Evolutionary conservation across 2,329 filamentous ascomycete genomes (phyloP).

Genomic region (Aureobasidium sp.): DNA sequence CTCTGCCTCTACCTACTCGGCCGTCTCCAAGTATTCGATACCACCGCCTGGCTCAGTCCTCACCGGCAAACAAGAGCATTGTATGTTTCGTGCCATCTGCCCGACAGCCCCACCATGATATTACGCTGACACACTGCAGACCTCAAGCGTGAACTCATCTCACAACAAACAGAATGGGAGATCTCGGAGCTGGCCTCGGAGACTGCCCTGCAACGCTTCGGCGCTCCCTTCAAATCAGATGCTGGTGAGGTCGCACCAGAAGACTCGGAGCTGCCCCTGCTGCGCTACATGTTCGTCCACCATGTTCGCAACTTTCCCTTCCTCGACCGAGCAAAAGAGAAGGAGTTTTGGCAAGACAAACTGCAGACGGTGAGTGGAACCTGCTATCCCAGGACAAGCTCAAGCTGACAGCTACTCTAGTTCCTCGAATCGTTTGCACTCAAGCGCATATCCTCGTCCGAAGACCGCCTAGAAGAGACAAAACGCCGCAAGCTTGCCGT

Average conservation of each 20-base stretch:
- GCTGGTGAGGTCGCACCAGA: slow-evolving; percentile 86
- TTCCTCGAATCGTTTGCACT: slow-evolving; percentile 96
- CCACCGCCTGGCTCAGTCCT: slow-evolving; percentile 54
- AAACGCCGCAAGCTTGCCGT: slow-evolving; percentile 85
- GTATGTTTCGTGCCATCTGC: slow-evolving; percentile 41
- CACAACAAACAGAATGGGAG: slow-evolving; percentile 80
- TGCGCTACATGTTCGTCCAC: slow-evolving; percentile 95
- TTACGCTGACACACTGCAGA: slow-evolving; percentile 48
- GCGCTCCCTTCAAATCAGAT: slow-evolving; percentile 88
- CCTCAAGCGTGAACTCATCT: slow-evolving; percentile 89
- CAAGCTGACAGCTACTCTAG: slow-evolving; percentile 35
- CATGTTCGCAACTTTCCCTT: slow-evolving; percentile 98
- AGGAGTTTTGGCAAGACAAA: slow-evolving; percentile 99
- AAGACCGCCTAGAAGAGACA: slow-evolving; percentile 91
- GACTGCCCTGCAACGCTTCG: slow-evolving; percentile 88
- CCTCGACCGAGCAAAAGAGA: slow-evolving; percentile 89
- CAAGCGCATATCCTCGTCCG: slow-evolving; percentile 93
- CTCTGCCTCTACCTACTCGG: slow-evolving; percentile 17
- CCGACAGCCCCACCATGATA: neutral
- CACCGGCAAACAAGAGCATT: slow-evolving; percentile 97
- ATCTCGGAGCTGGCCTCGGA: slow-evolving; percentile 90
- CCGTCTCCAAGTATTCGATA: slow-evolving; percentile 34
- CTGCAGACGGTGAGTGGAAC: slow-evolving; percentile 67
- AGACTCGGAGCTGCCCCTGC: slow-evolving; percentile 85
- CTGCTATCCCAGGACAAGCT: neutral